These are phyloP conservation scores for Asterophora parasitica DNA, from an alignment of 768 basidiomycete genomes.

Conservation along the genomic window DNA sequence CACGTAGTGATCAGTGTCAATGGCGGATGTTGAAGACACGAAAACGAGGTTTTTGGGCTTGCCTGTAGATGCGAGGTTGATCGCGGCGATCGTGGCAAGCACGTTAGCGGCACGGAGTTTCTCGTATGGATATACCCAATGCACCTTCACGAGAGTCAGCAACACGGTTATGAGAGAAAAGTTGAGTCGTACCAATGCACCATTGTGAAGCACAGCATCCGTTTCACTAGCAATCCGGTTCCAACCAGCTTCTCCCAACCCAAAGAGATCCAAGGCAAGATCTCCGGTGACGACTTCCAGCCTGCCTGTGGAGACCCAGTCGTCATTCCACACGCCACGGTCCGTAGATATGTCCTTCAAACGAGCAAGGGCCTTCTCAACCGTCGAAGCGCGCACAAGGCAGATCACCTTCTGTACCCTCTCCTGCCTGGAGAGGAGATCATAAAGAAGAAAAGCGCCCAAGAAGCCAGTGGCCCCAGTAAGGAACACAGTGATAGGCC, in stretches of 20 bases:
- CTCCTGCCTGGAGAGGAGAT: constrained; percentile 60
- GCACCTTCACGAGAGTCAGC: constrained; percentile 52
- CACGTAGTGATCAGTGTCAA: constrained; percentile 90
- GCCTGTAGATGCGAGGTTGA: constrained; percentile 69
- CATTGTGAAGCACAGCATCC: constrained; percentile 89
- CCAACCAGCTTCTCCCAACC: constrained; percentile 65
- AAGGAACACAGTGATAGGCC: constrained; percentile 76
- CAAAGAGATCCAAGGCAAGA: constrained; percentile 70
- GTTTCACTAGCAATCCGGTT: constrained; percentile 58
- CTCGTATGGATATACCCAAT: constrained; percentile 99
- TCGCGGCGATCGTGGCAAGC: constrained; percentile 79
- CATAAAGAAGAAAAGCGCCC: constrained; percentile 84
- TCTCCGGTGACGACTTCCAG: constrained; percentile 86
- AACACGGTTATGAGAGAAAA: not conserved
- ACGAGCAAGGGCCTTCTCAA: constrained; percentile 60
- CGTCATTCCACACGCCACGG: constrained; percentile 84
- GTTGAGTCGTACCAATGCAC: constrained; percentile 73
- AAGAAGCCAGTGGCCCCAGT: constrained; percentile 98
- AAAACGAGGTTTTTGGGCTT: constrained; percentile 83
- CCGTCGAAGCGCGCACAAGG: constrained; percentile 73
- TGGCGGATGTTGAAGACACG: constrained; percentile 92
- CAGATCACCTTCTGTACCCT: constrained; percentile 85
- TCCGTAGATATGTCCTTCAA: constrained; percentile 69
- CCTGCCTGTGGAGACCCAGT: constrained; percentile 64
- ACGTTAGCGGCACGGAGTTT: constrained; percentile 90